Evolutionary conservation across 176 grass and related monocot genomes (phyloP).

Genomic region (Themeda triandra): DNA sequence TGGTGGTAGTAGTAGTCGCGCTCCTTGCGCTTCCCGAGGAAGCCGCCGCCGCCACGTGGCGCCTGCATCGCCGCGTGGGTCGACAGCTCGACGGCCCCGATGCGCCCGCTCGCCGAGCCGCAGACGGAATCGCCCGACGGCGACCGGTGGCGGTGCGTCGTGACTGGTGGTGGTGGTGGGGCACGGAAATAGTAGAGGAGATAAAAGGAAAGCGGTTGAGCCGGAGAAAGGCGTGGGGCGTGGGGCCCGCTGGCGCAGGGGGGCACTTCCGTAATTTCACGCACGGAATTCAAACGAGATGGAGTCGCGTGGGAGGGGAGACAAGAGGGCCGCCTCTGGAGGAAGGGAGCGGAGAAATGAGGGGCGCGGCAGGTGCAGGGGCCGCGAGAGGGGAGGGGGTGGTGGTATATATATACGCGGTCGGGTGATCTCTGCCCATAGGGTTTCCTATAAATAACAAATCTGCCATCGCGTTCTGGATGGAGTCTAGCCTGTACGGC

Average conservation of each 20-base stretch:
- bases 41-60: conserved; percentile 46
- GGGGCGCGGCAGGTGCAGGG: background rate
- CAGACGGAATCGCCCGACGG: conserved; percentile 34
- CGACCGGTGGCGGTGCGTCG: too few species aligned
- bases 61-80: conserved; percentile 39
- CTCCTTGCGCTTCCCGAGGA: conserved; percentile 71
- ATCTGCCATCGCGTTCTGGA: background rate
- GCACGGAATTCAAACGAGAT: background rate
- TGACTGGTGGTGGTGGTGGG: background rate
- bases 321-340: too few species aligned
- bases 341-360: background rate
- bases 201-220: conserved; percentile 14
- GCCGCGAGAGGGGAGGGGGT: background rate
- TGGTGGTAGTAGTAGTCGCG: conserved; percentile 20
- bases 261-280: conserved; percentile 23
- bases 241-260: background rate
- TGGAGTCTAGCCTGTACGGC: background rate
- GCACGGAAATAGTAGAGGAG: background rate
- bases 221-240: background rate
- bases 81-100: conserved; percentile 48
- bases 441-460: background rate
- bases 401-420: background rate
- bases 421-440: accelerated
- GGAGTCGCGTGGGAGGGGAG: too few species aligned
- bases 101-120: conserved; percentile 18